A percentile compares a stretch with the other conserved stretches of the same genome.
These are phyloP conservation scores for Ogataea trehalophila DNA, from an alignment of 805 yeast species.

Conservation along the genomic window DNA sequence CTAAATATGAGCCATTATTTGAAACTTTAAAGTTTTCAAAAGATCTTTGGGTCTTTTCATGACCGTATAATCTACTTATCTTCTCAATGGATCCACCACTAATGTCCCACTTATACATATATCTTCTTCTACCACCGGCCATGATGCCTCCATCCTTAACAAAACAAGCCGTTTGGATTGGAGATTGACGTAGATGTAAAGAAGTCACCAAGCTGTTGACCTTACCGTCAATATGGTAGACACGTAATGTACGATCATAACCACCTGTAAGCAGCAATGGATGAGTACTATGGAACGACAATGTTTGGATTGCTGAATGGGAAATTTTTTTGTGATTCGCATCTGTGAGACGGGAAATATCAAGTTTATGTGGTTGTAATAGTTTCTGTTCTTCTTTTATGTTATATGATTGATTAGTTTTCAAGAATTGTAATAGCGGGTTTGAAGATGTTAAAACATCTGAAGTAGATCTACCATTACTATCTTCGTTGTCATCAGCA, in stretches of 20 bases:
- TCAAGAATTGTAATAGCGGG: slow-evolving; percentile 30
- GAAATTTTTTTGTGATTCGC: slow-evolving; percentile 71
- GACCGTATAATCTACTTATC: slow-evolving; percentile 86
- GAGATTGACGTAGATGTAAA: slow-evolving; percentile 70
- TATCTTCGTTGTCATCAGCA: slow-evolving; percentile 12
- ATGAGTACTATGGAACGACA: slow-evolving; percentile 79
- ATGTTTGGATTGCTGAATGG: slow-evolving; percentile 75
- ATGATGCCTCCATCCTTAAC: slow-evolving; percentile 51
- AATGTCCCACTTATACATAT: slow-evolving; percentile 90
- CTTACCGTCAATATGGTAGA: slow-evolving; percentile 89
- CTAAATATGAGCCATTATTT: slow-evolving; percentile 66
- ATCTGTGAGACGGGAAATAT: slow-evolving; percentile 80
- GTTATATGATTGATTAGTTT: slow-evolving; percentile 28
- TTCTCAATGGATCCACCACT: slow-evolving; percentile 61
- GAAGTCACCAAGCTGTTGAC: slow-evolving; percentile 77
- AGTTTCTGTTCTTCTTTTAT: slow-evolving; percentile 38
- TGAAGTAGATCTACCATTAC: slow-evolving; percentile 11
- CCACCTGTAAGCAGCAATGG: slow-evolving; percentile 90
- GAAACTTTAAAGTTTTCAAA: slow-evolving; percentile 83
- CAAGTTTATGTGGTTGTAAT: slow-evolving; percentile 64
- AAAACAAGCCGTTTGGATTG: slow-evolving; percentile 73
- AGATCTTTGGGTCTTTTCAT: slow-evolving; percentile 75
- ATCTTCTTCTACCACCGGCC: slow-evolving; percentile 89
- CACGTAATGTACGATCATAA: slow-evolving; percentile 79
- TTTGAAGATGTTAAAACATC: slow-evolving; percentile 25